Base-by-base conservation (phyloP, 345 rosid species). In the Geranium brycei region DNA sequence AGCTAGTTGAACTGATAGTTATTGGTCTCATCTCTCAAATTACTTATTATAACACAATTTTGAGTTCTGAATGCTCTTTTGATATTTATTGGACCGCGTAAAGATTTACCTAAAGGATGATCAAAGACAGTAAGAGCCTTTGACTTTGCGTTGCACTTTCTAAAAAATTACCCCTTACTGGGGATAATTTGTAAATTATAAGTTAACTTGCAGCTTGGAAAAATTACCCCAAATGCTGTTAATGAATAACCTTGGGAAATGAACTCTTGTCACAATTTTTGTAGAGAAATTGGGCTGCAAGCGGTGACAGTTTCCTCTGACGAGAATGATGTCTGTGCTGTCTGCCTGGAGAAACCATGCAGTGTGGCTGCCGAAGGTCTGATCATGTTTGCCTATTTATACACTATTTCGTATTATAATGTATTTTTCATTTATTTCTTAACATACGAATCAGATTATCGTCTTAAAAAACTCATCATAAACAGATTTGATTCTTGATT, bases 351-450 rank as follows among this genome's bases (percentile, higher is more conserved):
- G 78, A 83, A 87, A 78, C 82, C 75, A 30, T 93, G 97, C 63
- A 85, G 84, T 63, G 95, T 90, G 18, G 99, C 96, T 38, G 91
- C 97, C 57, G 96, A 90, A 93, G 99, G 97, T 89, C 60, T 57
- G 75, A 61, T 65, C 72, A 60, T 69, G 63, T 57, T 60, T 17
- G 23, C 11, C 32, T 4, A 7, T 57, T 57, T 4, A 18, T 57
- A 15, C 15, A 47, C 15, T 47, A 6, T 13, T 0, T 47, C 10
- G 3, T 10, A 13, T 47, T 3, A 0, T 13, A 35, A 0, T 47
- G 53, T 47, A 10, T 13, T 47, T 8, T 47, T 47, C 15, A 3
- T 47, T 47, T 47, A 7, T 11, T 47, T 11, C 53, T 47, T 3
- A 47, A 47, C 15, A 47, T 57, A 16, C 59, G 4, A 35, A 35